phyloP scores from a whole-genome alignment of 2,329 filamentous ascomycete species.

The Talaromyces islandicus region DNA sequence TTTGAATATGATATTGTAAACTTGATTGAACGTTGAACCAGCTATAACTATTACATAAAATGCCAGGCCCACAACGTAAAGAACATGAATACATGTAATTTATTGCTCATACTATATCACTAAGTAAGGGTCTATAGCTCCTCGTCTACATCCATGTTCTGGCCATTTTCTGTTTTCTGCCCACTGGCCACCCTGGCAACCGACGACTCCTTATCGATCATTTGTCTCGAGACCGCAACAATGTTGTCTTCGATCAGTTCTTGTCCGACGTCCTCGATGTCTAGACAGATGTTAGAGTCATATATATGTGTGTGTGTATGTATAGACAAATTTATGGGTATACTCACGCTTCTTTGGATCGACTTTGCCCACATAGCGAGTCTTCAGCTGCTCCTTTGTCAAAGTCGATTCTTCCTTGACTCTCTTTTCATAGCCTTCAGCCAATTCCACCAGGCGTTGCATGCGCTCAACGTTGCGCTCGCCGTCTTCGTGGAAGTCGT shows the following conservation, averaged over 20 bases:
- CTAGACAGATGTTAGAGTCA: slow-evolving; percentile 17
- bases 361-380: slow-evolving; percentile 95
- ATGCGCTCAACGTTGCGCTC: slow-evolving; percentile 81
- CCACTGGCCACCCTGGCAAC: slow-evolving; percentile 60
- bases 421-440: slow-evolving; percentile 96
- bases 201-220: slow-evolving; percentile 99
- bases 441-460: slow-evolving; percentile 78
- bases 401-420: slow-evolving; percentile 98
- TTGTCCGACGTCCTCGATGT: slow-evolving; percentile 93
- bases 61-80: background rate
- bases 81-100: background rate
- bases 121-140: slow-evolving; percentile 32
- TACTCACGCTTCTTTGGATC: slow-evolving; percentile 88
- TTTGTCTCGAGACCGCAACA: slow-evolving; percentile 93
- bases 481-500: slow-evolving; percentile 83
- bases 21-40: background rate
- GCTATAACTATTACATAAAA: background rate
- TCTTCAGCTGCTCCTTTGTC: slow-evolving; percentile 96
- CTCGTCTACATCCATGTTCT: slow-evolving; percentile 65
- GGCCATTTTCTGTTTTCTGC: slow-evolving; percentile 41
- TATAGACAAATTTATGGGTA: background rate
- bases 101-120: background rate
- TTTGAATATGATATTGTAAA: background rate
- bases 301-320: no score
- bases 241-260: slow-evolving; percentile 99